phyloP scores from a whole-genome alignment of 2,329 filamentous ascomycete genomes.

The Claviceps citrina region DNA sequence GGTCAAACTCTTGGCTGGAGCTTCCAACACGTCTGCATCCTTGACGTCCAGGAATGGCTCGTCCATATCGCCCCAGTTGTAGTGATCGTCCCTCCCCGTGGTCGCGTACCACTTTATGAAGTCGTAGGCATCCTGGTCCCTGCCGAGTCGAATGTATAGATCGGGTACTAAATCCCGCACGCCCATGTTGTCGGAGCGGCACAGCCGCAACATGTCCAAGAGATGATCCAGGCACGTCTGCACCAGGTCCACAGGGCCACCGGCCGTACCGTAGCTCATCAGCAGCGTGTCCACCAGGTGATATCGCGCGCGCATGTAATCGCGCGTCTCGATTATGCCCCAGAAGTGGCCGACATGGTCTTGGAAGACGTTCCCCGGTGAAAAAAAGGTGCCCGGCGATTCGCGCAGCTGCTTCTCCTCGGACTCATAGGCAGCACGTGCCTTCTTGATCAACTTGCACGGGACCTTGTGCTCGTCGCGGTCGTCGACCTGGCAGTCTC shows the following conservation, averaged over 20 bases:
- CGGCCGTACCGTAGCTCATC: slow-evolving; percentile 13
- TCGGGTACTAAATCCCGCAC: slow-evolving; percentile 25
- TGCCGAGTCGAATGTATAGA: slow-evolving; percentile 28
- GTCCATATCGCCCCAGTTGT: slow-evolving; percentile 10
- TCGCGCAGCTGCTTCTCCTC: slow-evolving; percentile 25
- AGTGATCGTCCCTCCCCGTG: slow-evolving; percentile 2
- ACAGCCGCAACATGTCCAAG: slow-evolving; percentile 28
- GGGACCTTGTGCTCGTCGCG: not conserved
- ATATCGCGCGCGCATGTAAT: slow-evolving; percentile 26
- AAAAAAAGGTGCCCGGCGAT: slow-evolving; percentile 12
- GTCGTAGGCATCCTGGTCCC: slow-evolving; percentile 35
- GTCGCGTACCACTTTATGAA: slow-evolving; percentile 23
- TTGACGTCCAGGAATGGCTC: slow-evolving; percentile 19
- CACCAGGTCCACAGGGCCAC: slow-evolving; percentile 15
- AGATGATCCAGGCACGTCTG: slow-evolving; percentile 23
- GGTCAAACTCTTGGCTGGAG: too few species aligned
- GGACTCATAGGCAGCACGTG: slow-evolving; percentile 1
- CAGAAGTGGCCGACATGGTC: slow-evolving; percentile 26
- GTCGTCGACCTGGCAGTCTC: slow-evolving; percentile 1
- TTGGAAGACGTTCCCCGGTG: slow-evolving; percentile 22
- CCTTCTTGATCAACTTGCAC: not conserved
- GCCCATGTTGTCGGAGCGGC: slow-evolving; percentile 29
- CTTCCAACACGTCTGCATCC: slow-evolving; percentile 26
- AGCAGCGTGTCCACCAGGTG: slow-evolving; percentile 18
- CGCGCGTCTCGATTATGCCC: slow-evolving; percentile 23